A percentile compares a stretch with the other conserved stretches of the same genome.
phyloP scores from a whole-genome alignment of 1,284 basidiomycete genomes.

The Marasmius fiardii region DNA sequence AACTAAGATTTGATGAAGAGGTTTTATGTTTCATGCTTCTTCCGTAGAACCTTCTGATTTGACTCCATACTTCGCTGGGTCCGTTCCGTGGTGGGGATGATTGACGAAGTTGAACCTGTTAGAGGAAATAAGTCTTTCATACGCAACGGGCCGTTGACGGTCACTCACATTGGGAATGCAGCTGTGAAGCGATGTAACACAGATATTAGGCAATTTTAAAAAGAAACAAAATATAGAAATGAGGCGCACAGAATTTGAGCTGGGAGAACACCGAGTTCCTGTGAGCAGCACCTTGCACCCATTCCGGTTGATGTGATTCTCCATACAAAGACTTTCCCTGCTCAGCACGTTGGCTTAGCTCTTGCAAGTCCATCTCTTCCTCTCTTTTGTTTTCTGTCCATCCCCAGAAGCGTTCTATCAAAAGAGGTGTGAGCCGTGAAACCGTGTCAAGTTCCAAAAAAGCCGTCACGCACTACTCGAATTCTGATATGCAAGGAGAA shows the following conservation, averaged over 20 bases:
- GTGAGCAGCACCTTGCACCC: constrained; percentile 88
- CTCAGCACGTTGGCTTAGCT: constrained; percentile 68
- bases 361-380: constrained; percentile 70
- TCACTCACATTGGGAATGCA: constrained; percentile 65
- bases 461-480: constrained; percentile 66
- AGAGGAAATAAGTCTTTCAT: constrained; percentile 10
- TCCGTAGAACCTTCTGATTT: constrained; percentile 27
- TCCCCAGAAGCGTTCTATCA: constrained; percentile 92
- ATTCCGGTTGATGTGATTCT: constrained; percentile 76
- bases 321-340: constrained; percentile 86
- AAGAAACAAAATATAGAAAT: background rate
- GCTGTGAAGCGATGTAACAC: constrained; percentile 33
- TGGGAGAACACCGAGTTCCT: constrained; percentile 93
- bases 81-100: constrained; percentile 84
- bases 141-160: background rate
- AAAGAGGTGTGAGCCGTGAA: constrained; percentile 9
- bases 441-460: background rate
- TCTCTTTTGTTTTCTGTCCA: constrained; percentile 92
- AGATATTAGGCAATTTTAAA: constrained; percentile 7
- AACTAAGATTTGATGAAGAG: background rate
- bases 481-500: constrained; percentile 91
- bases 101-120: constrained; percentile 90
- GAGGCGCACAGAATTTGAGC: constrained; percentile 85
- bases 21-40: constrained; percentile 14
- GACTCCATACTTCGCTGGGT: constrained; percentile 76